Conservation (phyloP, 1,284 basidiomycete genomes). For the Cutaneotrichosporon sp. region DNA sequence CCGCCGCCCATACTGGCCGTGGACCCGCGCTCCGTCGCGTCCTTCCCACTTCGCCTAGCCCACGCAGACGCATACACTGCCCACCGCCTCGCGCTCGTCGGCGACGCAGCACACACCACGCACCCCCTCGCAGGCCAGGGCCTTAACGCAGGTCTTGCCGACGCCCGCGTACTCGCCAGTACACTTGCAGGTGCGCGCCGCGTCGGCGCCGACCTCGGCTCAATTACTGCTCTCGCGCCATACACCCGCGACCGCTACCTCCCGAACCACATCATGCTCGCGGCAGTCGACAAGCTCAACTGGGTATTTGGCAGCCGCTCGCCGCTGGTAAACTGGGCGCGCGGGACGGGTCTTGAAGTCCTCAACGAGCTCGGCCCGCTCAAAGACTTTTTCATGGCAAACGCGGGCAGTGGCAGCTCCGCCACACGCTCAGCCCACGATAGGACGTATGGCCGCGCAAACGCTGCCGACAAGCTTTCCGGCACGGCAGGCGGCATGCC, state of each 20-base stretch:
- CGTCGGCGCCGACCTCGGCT: conserved; percentile 76
- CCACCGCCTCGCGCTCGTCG: conserved; percentile 64
- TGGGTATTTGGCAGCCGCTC: conserved; percentile 68
- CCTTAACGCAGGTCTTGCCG: conserved; percentile 84
- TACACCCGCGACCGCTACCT: conserved; percentile 78
- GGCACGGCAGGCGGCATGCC: conserved; percentile 9
- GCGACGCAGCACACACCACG: conserved; percentile 92
- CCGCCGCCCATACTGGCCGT: conserved; percentile 72
- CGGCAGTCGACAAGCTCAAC: conserved; percentile 79
- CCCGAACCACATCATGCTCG: conserved; percentile 76
- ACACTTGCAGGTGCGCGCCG: conserved; percentile 58
- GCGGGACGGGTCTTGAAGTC: conserved; percentile 81
- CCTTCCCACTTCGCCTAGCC: conserved; percentile 82
- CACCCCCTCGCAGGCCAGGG: conserved; percentile 98
- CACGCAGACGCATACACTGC: conserved; percentile 79
- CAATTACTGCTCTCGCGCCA: conserved; percentile 64
- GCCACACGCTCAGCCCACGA: conserved; percentile 1
- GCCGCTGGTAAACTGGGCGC: conserved; percentile 71
- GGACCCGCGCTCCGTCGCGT: conserved; percentile 71
- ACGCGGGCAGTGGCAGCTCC: conserved; percentile 55
- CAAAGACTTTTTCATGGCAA: conserved; percentile 75
- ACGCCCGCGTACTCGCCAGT: conserved; percentile 65
- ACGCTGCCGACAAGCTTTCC: conserved; percentile 14
- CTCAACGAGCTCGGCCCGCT: conserved; percentile 78
- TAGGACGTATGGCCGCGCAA: conserved; percentile 22